Base-by-base conservation (phyloP, 2,329 filamentous ascomycete species). In the Talaromyces sp. region DNA sequence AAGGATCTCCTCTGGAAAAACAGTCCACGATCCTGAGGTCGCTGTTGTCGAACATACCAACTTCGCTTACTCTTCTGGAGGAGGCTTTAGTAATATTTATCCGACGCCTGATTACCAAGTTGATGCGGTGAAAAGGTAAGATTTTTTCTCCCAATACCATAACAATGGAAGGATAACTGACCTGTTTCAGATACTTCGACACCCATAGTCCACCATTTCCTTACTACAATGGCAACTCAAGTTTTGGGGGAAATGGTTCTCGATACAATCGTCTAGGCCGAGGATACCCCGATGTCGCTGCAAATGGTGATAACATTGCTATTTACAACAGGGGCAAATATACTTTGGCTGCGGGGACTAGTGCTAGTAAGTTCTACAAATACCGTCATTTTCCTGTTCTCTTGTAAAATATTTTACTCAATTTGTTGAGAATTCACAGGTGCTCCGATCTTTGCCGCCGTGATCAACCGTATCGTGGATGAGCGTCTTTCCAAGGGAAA, bases 401-500 rank as follows among this genome's bases (percentile, higher is more conserved):
- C 13, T 36, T 5, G 32, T 36, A 15, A 5, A 15, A 13, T 36
- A 11, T 5, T 36, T 36, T 13, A 13, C 32, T 36, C 3, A 36
- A 36, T 36, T 1, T 3, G 32, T 36, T 36, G 2, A 13, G 42
- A 81, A 85, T 0, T 47, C n/a, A 47, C 42, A 47, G 42, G 73
- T 36, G 13, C 83, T 1, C 88, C 88, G 0, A 75, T 84, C 0
- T 84, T 85, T 30, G 82, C 84, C 0, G 82, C 79, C 9, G 77
- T 89, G 56, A 75, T 90, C 42, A 78, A 83, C 1, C 78, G 89
- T 4, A 73, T 89, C 60, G 89, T 89, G 65, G 86, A 88, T 66
- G 84, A 82, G 0, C 76, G 84, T 33, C 71, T 88, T n/a, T 72
- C 78, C 0, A 73, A 71, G 5, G 81, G 82, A 4, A 80, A 82